Percentiles rank a stretch among this genome's conserved stretches.
phyloP scores from a whole-genome alignment of 805 yeast species.

The Ogataea paradorogensis region DNA sequence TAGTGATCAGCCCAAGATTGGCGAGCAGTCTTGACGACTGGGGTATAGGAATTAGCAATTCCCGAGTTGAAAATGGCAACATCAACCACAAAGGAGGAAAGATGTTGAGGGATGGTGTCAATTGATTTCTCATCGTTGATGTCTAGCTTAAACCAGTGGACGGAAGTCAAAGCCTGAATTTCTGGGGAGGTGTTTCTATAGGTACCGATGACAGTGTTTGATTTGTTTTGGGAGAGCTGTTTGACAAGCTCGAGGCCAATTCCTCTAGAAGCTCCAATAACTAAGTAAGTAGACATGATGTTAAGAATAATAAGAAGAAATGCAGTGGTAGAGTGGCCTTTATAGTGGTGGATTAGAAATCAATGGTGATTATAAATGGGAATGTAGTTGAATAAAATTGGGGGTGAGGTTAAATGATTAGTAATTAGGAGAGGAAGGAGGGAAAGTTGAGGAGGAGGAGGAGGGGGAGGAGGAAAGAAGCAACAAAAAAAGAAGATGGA shows the following conservation, averaged over 20 bases:
- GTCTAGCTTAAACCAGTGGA: slow-evolving; percentile 19
- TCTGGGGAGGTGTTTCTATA: neutral
- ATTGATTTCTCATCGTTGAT: slow-evolving; percentile 20
- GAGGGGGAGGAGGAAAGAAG: no score
- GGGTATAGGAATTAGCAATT: neutral
- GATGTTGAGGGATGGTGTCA: slow-evolving; percentile 14
- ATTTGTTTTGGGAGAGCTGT: slow-evolving; percentile 22
- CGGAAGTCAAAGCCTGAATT: no score
- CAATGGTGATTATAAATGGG: no score
- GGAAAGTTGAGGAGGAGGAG: no score
- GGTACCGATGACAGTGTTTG: slow-evolving; percentile 25
- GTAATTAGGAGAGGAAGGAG: no score
- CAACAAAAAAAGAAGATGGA: no score
- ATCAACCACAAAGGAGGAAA: slow-evolving; percentile 26
- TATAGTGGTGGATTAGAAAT: no score
- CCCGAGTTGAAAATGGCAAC: slow-evolving; percentile 38
- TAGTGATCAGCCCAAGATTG: neutral
- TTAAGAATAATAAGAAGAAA: no score
- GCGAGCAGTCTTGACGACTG: no score
- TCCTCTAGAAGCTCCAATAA: slow-evolving; percentile 45
- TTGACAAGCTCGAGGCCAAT: slow-evolving; percentile 37
- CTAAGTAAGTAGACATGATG: slow-evolving; percentile 27
- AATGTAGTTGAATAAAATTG: no score
- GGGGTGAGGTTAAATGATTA: no score
- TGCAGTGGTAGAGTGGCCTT: no score